A percentile compares a stretch with the other conserved stretches of the same genome.
Evolutionary conservation across 1,284 basidiomycete genomes (phyloP).

Genomic region (Heterobasidion occidentale): DNA sequence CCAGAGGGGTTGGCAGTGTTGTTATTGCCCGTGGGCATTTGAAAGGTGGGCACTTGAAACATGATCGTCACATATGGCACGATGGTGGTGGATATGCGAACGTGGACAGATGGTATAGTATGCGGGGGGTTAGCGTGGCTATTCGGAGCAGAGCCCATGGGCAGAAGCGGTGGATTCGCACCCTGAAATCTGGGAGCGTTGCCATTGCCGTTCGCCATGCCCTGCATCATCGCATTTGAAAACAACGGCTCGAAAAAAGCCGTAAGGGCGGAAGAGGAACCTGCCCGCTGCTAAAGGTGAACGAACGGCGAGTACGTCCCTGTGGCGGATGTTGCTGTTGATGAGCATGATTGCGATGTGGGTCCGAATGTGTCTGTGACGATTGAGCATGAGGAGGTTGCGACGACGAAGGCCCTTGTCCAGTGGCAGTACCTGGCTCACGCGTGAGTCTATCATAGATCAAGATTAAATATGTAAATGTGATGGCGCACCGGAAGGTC

Average conservation of each 20-base stretch:
- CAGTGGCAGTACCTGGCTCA: background rate
- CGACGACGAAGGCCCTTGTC: background rate
- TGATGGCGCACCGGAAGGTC: background rate
- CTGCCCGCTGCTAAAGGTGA: background rate
- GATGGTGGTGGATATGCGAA: background rate
- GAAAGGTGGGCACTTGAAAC: background rate
- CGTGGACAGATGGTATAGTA: background rate
- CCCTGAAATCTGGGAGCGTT: background rate
- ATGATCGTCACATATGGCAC: background rate
- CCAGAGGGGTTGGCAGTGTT: background rate
- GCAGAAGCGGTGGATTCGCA: background rate
- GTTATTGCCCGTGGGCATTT: background rate
- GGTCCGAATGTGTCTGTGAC: background rate
- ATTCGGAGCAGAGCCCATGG: background rate
- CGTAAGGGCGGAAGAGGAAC: background rate
- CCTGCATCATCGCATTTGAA: background rate
- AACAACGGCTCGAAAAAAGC: background rate
- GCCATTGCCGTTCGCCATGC: background rate
- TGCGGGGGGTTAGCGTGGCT: background rate
- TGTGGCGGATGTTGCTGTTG: background rate
- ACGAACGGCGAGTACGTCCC: background rate
- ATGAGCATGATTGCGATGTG: background rate
- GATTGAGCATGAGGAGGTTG: background rate
- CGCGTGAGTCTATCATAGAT: background rate
- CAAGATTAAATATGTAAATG: no score